These are phyloP conservation scores for Mortierella sp. DNA, from an alignment of 371 early-diverging fungal species.

Conservation along the genomic window DNA sequence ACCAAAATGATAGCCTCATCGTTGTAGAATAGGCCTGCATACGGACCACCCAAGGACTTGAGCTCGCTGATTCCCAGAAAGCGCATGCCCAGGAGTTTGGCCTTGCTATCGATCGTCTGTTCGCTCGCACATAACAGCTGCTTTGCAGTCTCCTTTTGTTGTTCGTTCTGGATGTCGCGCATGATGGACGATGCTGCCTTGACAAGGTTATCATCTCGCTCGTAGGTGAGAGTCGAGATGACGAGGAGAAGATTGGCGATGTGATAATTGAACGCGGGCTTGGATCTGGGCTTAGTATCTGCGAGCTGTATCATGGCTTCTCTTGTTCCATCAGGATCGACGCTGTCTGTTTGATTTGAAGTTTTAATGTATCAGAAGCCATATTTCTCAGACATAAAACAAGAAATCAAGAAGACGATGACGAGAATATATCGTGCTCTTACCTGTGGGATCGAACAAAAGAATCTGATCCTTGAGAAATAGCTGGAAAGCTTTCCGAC, in stretches of 20 bases:
- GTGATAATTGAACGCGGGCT: conserved; percentile 37
- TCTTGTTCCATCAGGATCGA: conserved; percentile 37
- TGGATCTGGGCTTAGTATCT: conserved; percentile 5
- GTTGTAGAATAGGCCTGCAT: conserved; percentile 62
- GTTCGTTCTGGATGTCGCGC: conserved; percentile 13
- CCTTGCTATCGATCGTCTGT: conserved; percentile 25
- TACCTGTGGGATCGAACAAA: conserved; percentile 42
- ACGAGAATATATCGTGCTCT: background rate
- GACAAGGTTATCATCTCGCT: conserved; percentile 59
- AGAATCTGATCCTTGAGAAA: conserved; percentile 34
- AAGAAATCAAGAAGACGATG: no score
- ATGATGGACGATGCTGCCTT: conserved; percentile 45
- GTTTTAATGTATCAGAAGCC: background rate
- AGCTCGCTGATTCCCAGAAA: conserved; percentile 64
- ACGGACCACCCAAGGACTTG: conserved; percentile 62
- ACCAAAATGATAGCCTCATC: conserved; percentile 58
- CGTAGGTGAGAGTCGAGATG: conserved; percentile 56
- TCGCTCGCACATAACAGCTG: conserved; percentile 34
- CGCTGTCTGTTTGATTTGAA: conserved; percentile 12
- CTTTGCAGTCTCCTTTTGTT: conserved; percentile 11
- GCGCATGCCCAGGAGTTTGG: conserved; percentile 52
- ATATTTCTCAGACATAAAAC: background rate
- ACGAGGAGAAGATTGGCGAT: conserved; percentile 32
- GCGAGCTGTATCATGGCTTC: conserved; percentile 34
- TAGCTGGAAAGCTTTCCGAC: conserved; percentile 20